Evolutionary conservation across 78 protist species (phyloP).

Genomic region (Isochrysis galbana): DNA sequence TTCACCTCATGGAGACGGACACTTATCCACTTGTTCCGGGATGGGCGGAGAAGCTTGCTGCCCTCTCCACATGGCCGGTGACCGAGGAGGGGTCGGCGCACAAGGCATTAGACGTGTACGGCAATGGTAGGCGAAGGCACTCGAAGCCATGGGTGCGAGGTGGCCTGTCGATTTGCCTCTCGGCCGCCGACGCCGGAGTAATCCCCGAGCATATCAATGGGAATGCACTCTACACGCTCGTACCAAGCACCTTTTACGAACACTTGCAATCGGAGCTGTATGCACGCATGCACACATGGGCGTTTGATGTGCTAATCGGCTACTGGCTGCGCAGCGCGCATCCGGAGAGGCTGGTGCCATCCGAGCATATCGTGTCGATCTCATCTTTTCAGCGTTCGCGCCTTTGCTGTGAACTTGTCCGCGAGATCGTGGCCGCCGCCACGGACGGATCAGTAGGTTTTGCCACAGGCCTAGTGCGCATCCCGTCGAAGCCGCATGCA

Average conservation of each 20-base stretch:
- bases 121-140: not conserved
- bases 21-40: not conserved
- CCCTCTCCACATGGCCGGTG: not conserved
- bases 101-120: not conserved
- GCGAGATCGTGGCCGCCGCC: not conserved
- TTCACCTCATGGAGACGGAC: slow-evolving; percentile 1
- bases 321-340: not conserved
- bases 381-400: not conserved
- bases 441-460: not conserved
- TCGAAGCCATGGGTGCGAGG: not conserved
- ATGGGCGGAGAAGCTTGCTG: not conserved
- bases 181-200: not conserved
- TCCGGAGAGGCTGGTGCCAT: not conserved
- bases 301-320: not conserved
- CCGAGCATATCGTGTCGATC: not conserved
- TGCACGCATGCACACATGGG: not conserved
- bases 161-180: not conserved
- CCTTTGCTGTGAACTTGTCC: not conserved
- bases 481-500: not conserved
- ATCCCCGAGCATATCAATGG: not conserved
- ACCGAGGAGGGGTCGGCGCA: too few relatives aligned
- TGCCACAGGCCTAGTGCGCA: not conserved
- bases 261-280: not conserved
- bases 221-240: not conserved
- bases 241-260: not conserved